phyloP scores from a whole-genome alignment of 2,329 filamentous ascomycete species.

The Mycocentrospora acerina region DNA sequence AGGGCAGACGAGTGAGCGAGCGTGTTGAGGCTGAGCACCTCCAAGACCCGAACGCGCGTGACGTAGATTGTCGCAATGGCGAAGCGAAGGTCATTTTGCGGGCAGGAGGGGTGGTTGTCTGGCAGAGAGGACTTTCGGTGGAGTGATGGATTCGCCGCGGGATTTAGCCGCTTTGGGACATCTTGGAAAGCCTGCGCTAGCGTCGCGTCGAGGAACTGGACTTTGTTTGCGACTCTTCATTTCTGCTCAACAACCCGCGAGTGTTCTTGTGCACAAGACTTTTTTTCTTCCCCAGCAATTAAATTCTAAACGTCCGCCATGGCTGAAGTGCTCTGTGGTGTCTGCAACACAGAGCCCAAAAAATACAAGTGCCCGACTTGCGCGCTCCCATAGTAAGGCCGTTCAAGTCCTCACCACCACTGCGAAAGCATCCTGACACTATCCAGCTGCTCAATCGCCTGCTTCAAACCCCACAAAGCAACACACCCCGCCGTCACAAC shows the following conservation, averaged over 20 bases:
- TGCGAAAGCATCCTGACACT: not conserved
- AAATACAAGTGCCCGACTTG: slow-evolving; percentile 56
- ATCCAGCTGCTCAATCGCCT: slow-evolving; percentile 34
- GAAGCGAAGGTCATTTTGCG: slow-evolving; percentile 33
- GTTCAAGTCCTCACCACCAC: too few species aligned
- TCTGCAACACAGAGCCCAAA: slow-evolving; percentile 47
- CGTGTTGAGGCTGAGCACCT: slow-evolving; percentile 41
- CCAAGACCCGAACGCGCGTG: slow-evolving; percentile 34
- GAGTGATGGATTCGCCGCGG: slow-evolving; percentile 33
- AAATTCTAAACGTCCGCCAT: slow-evolving; percentile 15
- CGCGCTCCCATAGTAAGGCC: slow-evolving; percentile 47
- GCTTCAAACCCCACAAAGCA: slow-evolving; percentile 36
- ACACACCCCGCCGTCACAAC: slow-evolving; percentile 17
- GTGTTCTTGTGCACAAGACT: too few species aligned
- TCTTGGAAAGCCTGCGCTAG: slow-evolving; percentile 7
- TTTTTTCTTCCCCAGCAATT: too few species aligned
- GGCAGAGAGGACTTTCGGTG: slow-evolving; percentile 8
- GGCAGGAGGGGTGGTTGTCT: slow-evolving; percentile 5
- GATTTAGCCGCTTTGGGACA: slow-evolving; percentile 30
- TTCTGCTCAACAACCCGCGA: too few species aligned
- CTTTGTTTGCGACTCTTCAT: slow-evolving; percentile 4
- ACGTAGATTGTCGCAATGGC: slow-evolving; percentile 18
- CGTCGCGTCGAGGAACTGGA: not conserved
- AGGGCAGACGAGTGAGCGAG: slow-evolving; percentile 18
- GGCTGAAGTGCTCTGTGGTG: slow-evolving; percentile 41